Evolutionary conservation across 495 filamentous ascomycete species (phyloP), one percentile per base, ranked within the genome.

Genomic region (Neurospora sp.): DNA sequence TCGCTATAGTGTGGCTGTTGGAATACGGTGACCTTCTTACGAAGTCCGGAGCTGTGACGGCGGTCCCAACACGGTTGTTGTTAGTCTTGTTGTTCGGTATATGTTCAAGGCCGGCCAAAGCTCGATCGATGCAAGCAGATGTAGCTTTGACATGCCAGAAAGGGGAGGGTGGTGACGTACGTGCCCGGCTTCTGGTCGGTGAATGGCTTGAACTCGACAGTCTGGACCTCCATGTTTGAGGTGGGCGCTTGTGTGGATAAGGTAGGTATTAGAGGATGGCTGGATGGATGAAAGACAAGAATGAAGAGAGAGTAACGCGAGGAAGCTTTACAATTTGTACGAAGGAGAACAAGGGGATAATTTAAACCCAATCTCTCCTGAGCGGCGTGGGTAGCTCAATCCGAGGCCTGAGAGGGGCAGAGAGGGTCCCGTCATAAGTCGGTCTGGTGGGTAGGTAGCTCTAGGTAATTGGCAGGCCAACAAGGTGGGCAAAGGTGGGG

Each of bases 11-110:
- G 88, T 69, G 90, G 88, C 83, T 98, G 87, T 82, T 99, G 93
- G 87, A 99, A 99, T 80, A 97, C 91, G 80, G 91, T 93, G 83
- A 98, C 96, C 88, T 98, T 99, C 85, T 99, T 99, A 74, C 96
- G 93, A 77, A 99, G 91, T 78, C 96, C 96, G 74, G 96, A 99
- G 77, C 96, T 98, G 69, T 39, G 65, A 53, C 4, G 65, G 65
- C 48, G 68, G 71, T 40, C 69, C 48, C 61, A 46, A 53, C 39
- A 42, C 41, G 35, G 69, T 41, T 65, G 12, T 27, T 59, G 53
- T 65, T 65, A 65, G 53, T 65, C 7, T 65, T 65, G 53, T 9
- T 65, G 53, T 37, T 65, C 27, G 53, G 14, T 65, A 27, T 46
- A 39, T 31, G 14, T 40, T 44, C 44, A 38, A 61, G 61, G 35